These are phyloP conservation scores for Drosera capensis DNA, from an alignment of 148 eudicot species.

Conservation along the genomic window DNA sequence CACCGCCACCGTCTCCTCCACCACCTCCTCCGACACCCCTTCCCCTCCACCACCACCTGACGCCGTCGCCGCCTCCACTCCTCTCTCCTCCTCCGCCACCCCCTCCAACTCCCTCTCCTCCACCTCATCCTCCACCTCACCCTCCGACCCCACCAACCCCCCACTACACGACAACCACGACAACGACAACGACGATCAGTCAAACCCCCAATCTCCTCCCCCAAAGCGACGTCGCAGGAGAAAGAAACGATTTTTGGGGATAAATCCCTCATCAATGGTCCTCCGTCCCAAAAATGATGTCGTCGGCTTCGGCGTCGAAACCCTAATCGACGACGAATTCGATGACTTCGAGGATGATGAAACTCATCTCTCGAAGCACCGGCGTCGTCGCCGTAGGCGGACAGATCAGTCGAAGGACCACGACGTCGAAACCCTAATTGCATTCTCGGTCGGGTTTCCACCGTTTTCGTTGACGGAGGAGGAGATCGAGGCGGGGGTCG, in stretches of 20 bases:
- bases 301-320: too few species aligned
- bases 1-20: background rate
- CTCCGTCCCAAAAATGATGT: too few species aligned
- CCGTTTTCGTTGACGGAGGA: conserved; percentile 78
- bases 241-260: too few species aligned
- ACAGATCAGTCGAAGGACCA: conserved; percentile 27
- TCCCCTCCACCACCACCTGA: too few species aligned
- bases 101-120: background rate
- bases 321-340: too few species aligned
- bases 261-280: too few species aligned
- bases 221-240: too few species aligned
- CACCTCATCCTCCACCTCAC: background rate
- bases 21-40: background rate
- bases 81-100: background rate
- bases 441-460: conserved; percentile 88
- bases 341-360: too few species aligned
- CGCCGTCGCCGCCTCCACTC: background rate
- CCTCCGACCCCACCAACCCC: background rate
- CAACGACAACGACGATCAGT: too few species aligned
- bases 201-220: background rate
- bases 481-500: conserved; percentile 59
- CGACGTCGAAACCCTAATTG: conserved; percentile 66
- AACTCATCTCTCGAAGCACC: conserved; percentile 11
- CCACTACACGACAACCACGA: background rate
- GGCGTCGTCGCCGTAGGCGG: conserved; percentile 43